Evolutionary conservation across 805 yeast species (phyloP), one percentile per base, ranked within the genome.

Genomic region (Metschnikowia bowlesiae): DNA sequence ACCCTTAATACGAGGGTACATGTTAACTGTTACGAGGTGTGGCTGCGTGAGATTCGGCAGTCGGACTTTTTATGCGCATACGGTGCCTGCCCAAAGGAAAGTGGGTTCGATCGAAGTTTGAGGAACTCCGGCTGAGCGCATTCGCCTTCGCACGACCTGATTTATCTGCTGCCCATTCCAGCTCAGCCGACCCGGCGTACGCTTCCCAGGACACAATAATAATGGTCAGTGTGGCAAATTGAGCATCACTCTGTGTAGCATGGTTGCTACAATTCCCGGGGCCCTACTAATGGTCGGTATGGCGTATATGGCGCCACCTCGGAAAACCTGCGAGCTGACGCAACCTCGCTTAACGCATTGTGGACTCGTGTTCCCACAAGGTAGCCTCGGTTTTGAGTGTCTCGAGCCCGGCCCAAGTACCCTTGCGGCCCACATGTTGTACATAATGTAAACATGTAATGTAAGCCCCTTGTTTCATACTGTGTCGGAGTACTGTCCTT

Each of bases 51-150:
- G 46, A 26, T 37, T 55, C 59, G 59, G 55, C 22, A 46, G 51
- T 55, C 57, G 57, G 57, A 55, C 53, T 53, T 53, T 48, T 48
- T 47, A 53, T 53, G 57, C 58, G 58, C 53, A 37, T 53, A 51
- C 44, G 46, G 8, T 28, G 28, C 45, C 38, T 47, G 52, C 46
- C 16, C 26, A 41, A 32, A 10, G 49, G 39, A 45, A 32, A 33
- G 30, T 32, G 45, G 38, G 38, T 44, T 44, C 46, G 33, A 44
- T 44, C 40, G 46, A 44, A 44, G 39, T 36, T 36, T 29, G 46
- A 34, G 39, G 46, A 44, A 44, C 29, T 44, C 46, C 46, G 46
- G 46, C 28, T 40, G 26, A 29, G 30, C 22, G 22, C n/a, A 26
- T 33, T 34, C 32, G 45, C 38, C 8, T 14, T 6, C 45, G 32